Percentiles rank a stretch among this genome's conserved stretches.
These are phyloP conservation scores for Diaporthe sp. DNA, from an alignment of 2,329 filamentous ascomycete genomes.

Conservation along the genomic window DNA sequence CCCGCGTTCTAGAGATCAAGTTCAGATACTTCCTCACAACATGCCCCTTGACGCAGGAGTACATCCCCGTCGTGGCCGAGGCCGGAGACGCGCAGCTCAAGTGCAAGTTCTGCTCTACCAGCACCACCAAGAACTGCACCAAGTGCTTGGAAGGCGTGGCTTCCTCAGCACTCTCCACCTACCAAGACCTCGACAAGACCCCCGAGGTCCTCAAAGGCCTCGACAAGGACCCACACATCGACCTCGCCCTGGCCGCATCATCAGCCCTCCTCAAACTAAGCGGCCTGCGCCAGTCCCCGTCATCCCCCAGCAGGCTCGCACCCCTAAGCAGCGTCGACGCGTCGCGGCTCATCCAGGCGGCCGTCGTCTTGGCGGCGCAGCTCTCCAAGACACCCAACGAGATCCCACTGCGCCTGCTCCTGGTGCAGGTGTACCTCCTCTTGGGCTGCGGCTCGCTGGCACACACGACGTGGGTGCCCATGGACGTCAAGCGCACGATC, in stretches of 20 bases:
- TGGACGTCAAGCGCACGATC: constrained; percentile 69
- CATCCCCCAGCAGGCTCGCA: constrained; percentile 32
- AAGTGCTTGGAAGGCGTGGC: constrained; percentile 42
- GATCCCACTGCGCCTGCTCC: constrained; percentile 60
- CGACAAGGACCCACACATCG: constrained; percentile 50
- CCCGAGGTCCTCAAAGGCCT: constrained; percentile 40
- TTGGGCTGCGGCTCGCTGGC: constrained; percentile 63
- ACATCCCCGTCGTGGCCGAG: constrained; percentile 42
- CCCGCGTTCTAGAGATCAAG: constrained; percentile 55
- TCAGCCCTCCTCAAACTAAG: constrained; percentile 48
- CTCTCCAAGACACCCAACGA: constrained; percentile 59
- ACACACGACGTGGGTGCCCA: constrained; percentile 60
- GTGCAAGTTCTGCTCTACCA: constrained; percentile 43
- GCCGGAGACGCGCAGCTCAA: constrained; percentile 40
- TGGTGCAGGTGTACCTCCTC: constrained; percentile 64
- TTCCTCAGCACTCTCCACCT: constrained; percentile 40
- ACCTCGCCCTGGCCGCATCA: constrained; percentile 49
- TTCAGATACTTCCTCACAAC: constrained; percentile 60
- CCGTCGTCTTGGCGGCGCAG: constrained; percentile 63
- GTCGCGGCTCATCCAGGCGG: constrained; percentile 59
- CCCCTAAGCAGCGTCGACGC: constrained; percentile 44
- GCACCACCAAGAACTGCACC: constrained; percentile 37
- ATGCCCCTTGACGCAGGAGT: constrained; percentile 49
- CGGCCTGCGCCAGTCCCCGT: constrained; percentile 40
- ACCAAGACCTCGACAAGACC: constrained; percentile 43